Percentiles rank a stretch among this genome's conserved stretches.
Conservation (phyloP, 2,329 filamentous ascomycete species). For the Colletotrichum gloeosporioides region DNA sequence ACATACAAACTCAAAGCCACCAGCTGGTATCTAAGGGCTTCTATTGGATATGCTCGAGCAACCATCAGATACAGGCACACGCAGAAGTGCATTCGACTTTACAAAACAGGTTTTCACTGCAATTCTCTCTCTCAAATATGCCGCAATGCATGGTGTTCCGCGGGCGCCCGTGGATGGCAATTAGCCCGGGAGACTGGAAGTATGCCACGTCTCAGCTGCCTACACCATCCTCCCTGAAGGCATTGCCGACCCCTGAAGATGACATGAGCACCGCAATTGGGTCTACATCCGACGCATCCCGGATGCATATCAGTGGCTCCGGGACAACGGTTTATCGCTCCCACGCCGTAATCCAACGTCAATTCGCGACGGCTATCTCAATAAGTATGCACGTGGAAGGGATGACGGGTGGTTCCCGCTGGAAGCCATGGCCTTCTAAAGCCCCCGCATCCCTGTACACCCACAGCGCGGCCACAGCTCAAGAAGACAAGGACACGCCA, state of each 20-base stretch:
- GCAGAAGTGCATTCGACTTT: not conserved
- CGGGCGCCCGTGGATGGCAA: not conserved
- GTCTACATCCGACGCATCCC: not conserved
- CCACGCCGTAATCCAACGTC: not conserved
- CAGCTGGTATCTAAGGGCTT: not conserved
- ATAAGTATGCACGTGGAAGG: not conserved
- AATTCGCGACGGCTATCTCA: not conserved
- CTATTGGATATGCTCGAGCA: not conserved
- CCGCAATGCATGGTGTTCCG: not conserved
- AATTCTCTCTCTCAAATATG: not conserved
- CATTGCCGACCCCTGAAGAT: not conserved
- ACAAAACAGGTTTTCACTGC: not conserved
- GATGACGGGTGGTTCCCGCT: not conserved
- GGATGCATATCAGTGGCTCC: not conserved
- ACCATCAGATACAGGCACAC: not conserved
- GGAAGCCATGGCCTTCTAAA: not conserved
- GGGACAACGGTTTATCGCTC: not conserved
- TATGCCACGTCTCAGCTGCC: not conserved
- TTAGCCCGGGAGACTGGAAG: not conserved
- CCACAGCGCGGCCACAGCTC: not conserved
- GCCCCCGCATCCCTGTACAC: not conserved
- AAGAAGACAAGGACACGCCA: not conserved
- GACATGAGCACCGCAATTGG: not conserved
- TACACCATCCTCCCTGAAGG: not conserved
- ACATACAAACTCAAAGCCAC: not conserved